Evolutionary conservation across 2,329 filamentous ascomycete species (phyloP).

Genomic region (Rhexocercosporidium sp.): DNA sequence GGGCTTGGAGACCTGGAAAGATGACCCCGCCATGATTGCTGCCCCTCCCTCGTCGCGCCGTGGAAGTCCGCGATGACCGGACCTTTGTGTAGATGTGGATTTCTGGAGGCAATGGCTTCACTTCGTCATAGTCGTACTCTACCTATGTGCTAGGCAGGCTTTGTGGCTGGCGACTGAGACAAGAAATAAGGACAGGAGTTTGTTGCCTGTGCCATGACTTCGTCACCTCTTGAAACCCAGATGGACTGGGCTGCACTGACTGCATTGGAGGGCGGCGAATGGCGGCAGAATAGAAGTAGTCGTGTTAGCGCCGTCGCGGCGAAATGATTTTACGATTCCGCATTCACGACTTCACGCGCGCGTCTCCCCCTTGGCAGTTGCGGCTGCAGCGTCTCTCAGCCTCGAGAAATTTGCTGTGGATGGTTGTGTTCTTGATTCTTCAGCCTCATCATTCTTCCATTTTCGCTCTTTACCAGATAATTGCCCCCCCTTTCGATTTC

Average conservation of each 20-base stretch:
- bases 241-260: neutral
- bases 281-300: neutral
- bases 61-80: too few species aligned
- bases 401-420: neutral
- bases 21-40: slow-evolving; percentile 39
- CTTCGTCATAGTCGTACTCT: neutral
- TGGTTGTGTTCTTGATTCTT: too few species aligned
- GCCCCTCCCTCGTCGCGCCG: neutral
- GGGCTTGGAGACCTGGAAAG: slow-evolving; percentile 50
- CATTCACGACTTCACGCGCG: neutral
- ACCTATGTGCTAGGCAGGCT: neutral
- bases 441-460: neutral
- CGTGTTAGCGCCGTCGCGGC: too few species aligned
- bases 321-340: neutral
- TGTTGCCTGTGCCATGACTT: slow-evolving; percentile 1
- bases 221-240: neutral
- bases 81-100: neutral
- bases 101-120: neutral
- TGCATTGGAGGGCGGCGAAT: neutral
- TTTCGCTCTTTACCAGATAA: too few species aligned
- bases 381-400: neutral
- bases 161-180: neutral
- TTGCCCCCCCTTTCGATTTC: too few species aligned
- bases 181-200: neutral
- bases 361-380: too few species aligned